These are phyloP conservation scores for Thelephora ganbajun DNA, from an alignment of 768 basidiomycete genomes.

Conservation along the genomic window DNA sequence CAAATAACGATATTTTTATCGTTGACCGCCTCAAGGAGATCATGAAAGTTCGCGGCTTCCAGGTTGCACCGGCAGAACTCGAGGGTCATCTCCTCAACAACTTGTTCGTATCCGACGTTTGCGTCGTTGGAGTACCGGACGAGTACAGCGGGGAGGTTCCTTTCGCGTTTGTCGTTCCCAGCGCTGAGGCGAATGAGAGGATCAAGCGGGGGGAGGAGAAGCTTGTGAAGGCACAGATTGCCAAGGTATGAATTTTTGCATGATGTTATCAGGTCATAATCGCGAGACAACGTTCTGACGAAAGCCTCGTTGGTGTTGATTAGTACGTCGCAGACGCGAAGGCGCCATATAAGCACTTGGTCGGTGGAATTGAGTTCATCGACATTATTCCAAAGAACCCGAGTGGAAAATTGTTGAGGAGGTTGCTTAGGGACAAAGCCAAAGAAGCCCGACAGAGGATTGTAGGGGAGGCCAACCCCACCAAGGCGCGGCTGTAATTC, in stretches of 20 bases:
- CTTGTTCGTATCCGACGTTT: slow-evolving; percentile 41
- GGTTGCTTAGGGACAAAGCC: slow-evolving; percentile 15
- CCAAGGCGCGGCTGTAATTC: neutral
- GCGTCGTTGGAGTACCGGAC: slow-evolving; percentile 56
- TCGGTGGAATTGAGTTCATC: slow-evolving; percentile 24
- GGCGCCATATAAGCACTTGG: slow-evolving; percentile 22
- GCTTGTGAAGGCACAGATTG: slow-evolving; percentile 29
- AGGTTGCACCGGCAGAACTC: slow-evolving; percentile 63
- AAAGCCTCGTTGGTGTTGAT: neutral
- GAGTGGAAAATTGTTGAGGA: slow-evolving; percentile 19
- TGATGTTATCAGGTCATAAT: too few relatives aligned
- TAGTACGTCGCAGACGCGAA: slow-evolving; percentile 19
- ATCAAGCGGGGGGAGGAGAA: slow-evolving; percentile 19
- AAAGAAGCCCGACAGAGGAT: slow-evolving; percentile 10
- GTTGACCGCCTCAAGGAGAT: slow-evolving; percentile 57
- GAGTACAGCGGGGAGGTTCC: slow-evolving; percentile 65
- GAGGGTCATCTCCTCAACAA: slow-evolving; percentile 56
- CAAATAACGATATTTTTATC: slow-evolving; percentile 42
- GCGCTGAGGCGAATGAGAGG: slow-evolving; percentile 23
- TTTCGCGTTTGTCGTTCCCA: slow-evolving; percentile 50
- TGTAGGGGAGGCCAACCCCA: neutral
- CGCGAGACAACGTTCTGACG: too few relatives aligned
- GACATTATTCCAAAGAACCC: slow-evolving; percentile 22
- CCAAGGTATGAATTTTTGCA: slow-evolving; percentile 30
- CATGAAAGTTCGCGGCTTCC: slow-evolving; percentile 56